Base-by-base conservation (phyloP, 169 alveolate species). In the Plasmodium yoelii region DNA sequence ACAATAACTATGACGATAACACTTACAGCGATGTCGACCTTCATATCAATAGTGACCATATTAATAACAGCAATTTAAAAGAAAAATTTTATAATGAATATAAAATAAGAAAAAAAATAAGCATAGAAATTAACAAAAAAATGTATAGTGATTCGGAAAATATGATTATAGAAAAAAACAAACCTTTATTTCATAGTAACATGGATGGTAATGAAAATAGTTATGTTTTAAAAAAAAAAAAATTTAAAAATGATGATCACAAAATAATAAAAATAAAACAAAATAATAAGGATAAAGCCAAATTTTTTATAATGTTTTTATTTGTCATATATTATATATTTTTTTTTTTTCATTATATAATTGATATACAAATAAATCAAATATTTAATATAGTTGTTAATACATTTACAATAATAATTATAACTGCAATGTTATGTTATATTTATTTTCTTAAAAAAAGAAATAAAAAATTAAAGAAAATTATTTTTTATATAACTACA, bases 261-360 rank as follows among this genome's bases (percentile, higher is more conserved):
- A 84, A 84, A 63, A 34, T 34, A 34, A 46, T 72, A n/a, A 84
- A 69, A 60, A 67, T 57, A 44, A 59, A 69, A 86, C 47, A 60
- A 69, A 84, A 65, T 72, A 59, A 44, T 69, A 84, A 84, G 53
- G 73, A 84, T 42, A 70, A 60, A 69, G 49, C 65, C 2, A 84
- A 84, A 65, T 49, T 68, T 69, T 24, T 69, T 68, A 47, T 84
- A 84, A 84, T 56, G 57, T 56, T 84, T 34, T 72, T 84, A 57
- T 84, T 84, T 84, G 87, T 84, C 39, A 2, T 84, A 28, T 84
- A 69, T 59, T 84, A 84, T 69, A 84, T 84, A 84, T 70, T 84
- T 64, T 84, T 57, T 65, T 51, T 84, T 59, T 84, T 84, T 60
- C 91, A 84, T 69, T 84, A 46, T 72, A 47, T 84, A 47, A 69